These are phyloP conservation scores for Phragmites australis DNA, from an alignment of 176 grass and related monocot species.

Conservation along the genomic window DNA sequence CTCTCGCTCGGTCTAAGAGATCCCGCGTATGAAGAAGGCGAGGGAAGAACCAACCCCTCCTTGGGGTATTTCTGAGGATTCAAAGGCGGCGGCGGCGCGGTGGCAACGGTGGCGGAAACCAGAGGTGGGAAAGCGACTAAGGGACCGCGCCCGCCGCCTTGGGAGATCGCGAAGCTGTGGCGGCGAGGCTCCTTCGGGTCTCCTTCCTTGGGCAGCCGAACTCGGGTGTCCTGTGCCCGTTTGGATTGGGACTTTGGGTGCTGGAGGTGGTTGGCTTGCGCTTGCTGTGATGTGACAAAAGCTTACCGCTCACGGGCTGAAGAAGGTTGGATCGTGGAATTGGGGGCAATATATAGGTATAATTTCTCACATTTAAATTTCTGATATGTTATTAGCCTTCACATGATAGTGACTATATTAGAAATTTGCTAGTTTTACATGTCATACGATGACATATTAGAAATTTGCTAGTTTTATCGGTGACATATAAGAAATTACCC, in stretches of 20 bases:
- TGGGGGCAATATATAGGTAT: too few species aligned
- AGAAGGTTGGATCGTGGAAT: background rate
- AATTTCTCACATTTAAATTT: too few species aligned
- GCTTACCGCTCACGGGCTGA: background rate
- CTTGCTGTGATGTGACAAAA: background rate
- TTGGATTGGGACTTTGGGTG: background rate
- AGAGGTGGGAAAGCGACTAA: background rate
- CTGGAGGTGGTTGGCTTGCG: background rate
- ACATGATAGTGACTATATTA: too few species aligned
- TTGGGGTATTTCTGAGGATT: background rate
- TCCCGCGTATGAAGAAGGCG: background rate
- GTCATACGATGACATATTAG: too few species aligned
- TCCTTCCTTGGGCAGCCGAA: background rate
- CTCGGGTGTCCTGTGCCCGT: background rate
- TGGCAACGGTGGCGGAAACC: background rate
- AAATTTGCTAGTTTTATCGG: too few species aligned
- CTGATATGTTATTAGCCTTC: too few species aligned
- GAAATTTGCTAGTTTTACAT: too few species aligned
- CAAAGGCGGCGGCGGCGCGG: background rate
- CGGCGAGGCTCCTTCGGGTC: background rate
- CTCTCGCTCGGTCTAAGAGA: background rate
- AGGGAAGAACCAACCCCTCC: background rate
- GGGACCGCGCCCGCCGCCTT: background rate
- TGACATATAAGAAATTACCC: too few species aligned
- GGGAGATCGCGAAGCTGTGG: background rate